Percentiles rank a stretch among this genome's conserved stretches.
These are phyloP conservation scores for Serendipita sp. DNA, from an alignment of 768 basidiomycete genomes.

Conservation along the genomic window DNA sequence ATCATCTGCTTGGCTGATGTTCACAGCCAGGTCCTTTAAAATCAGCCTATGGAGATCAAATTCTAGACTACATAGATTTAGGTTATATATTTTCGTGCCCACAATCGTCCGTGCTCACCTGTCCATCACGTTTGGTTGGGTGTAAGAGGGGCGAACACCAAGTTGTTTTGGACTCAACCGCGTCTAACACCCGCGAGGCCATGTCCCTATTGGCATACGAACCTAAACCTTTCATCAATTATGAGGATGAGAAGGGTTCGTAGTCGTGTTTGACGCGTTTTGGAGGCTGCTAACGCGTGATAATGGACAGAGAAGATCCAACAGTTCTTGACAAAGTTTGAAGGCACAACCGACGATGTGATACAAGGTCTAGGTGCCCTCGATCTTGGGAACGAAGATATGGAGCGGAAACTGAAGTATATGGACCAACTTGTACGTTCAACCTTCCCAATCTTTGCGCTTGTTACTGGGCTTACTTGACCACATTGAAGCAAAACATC, in stretches of 20 bases:
- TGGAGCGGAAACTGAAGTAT: conserved; percentile 46
- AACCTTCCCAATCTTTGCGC: neutral
- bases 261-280: neutral
- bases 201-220: neutral
- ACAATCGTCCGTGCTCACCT: conserved; percentile 2
- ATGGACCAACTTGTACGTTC: conserved; percentile 60
- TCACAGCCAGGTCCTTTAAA: conserved; percentile 52
- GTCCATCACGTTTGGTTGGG: neutral
- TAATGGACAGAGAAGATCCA: conserved; percentile 41
- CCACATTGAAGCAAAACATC: conserved; percentile 52
- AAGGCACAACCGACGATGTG: conserved; percentile 40
- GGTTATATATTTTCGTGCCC: conserved; percentile 5
- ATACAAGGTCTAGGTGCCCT: conserved; percentile 52
- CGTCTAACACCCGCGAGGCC: neutral
- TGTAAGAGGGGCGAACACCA: neutral
- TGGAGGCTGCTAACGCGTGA: neutral
- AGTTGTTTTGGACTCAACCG: neutral
- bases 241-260: conserved; percentile 56
- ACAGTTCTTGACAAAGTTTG: conserved; percentile 54
- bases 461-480: neutral
- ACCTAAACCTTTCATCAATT: conserved; percentile 29
- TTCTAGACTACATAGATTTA: conserved; percentile 38
- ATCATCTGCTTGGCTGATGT: conserved; percentile 24
- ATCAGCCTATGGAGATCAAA: conserved; percentile 63
- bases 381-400: conserved; percentile 38